Conservation (phyloP, 441 rosid species). For the Breynia disticha region DNA sequence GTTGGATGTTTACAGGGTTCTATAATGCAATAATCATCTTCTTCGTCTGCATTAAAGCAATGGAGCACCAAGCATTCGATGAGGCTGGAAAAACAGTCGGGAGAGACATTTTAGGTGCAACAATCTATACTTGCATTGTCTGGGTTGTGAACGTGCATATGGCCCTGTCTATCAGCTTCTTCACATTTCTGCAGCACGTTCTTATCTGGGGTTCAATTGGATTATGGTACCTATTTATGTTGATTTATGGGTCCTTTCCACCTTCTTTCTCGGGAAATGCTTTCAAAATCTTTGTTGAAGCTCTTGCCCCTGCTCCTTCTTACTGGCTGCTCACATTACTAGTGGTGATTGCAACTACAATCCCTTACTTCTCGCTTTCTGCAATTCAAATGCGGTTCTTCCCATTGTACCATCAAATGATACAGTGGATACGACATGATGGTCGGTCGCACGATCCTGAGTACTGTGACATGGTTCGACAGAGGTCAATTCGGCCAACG, state of each 20-base stretch:
- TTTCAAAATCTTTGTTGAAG: too few relatives aligned
- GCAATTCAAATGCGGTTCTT: constrained; percentile 67
- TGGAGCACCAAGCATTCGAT: constrained; percentile 58
- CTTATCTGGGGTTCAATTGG: constrained; percentile 70
- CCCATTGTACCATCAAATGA: constrained; percentile 82
- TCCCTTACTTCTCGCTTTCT: constrained; percentile 60
- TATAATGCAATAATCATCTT: constrained; percentile 47
- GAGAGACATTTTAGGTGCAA: constrained; percentile 62
- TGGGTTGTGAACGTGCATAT: constrained; percentile 88
- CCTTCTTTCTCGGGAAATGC: constrained; percentile 44
- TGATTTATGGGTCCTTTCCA: constrained; percentile 57
- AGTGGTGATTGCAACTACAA: constrained; percentile 39
- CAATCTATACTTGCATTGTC: constrained; percentile 74
- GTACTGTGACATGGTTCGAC: constrained; percentile 68
- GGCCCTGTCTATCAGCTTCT: constrained; percentile 66
- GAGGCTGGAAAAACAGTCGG: constrained; percentile 68
- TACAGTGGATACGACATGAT: constrained; percentile 68
- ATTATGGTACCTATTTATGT: constrained; percentile 67
- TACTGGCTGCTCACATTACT: constrained; percentile 6
- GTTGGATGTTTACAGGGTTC: constrained; percentile 70
- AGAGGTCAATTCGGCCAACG: constrained; percentile 47
- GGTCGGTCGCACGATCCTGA: constrained; percentile 62
- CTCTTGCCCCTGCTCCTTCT: too few relatives aligned
- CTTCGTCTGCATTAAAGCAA: constrained; percentile 58
- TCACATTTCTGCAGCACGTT: constrained; percentile 68